These are phyloP conservation scores for Alternaria arborescens DNA, from an alignment of 2,329 filamentous ascomycete genomes.

Conservation along the genomic window DNA sequence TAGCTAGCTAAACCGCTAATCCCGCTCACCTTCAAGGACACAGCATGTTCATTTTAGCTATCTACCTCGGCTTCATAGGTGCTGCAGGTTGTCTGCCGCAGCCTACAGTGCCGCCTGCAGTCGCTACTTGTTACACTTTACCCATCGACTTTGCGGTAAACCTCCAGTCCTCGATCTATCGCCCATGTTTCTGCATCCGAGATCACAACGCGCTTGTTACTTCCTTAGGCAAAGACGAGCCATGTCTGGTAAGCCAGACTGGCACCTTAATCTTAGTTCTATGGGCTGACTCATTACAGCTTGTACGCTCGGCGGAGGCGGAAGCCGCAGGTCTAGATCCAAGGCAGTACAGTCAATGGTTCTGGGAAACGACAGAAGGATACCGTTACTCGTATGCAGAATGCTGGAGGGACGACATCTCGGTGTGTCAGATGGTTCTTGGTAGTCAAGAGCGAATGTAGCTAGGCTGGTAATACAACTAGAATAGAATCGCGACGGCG, in stretches of 20 bases:
- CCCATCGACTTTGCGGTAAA: conserved; percentile 3
- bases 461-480: neutral
- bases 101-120: neutral
- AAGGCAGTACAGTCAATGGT: conserved; percentile 1
- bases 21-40: neutral
- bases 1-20: neutral
- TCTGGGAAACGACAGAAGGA: conserved; percentile 2
- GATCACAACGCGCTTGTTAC: conserved; percentile 3
- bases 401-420: conserved; percentile 2
- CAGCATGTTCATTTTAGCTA: neutral
- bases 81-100: neutral
- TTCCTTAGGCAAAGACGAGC: neutral
- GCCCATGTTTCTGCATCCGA: conserved; percentile 3
- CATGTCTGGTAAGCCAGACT: neutral
- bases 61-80: neutral
- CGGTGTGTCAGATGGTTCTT: conserved; percentile 2
- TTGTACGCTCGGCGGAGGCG: conserved; percentile 1
- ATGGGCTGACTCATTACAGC: neutral
- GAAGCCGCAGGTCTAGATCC: neutral
- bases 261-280: neutral
- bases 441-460: neutral
- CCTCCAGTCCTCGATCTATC: conserved; percentile 1
- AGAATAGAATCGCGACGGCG: neutral
- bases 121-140: conserved; percentile 1
- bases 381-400: conserved; percentile 5